These are phyloP conservation scores for Xylaria sp. DNA, from an alignment of 2,329 filamentous ascomycete species.

Conservation along the genomic window DNA sequence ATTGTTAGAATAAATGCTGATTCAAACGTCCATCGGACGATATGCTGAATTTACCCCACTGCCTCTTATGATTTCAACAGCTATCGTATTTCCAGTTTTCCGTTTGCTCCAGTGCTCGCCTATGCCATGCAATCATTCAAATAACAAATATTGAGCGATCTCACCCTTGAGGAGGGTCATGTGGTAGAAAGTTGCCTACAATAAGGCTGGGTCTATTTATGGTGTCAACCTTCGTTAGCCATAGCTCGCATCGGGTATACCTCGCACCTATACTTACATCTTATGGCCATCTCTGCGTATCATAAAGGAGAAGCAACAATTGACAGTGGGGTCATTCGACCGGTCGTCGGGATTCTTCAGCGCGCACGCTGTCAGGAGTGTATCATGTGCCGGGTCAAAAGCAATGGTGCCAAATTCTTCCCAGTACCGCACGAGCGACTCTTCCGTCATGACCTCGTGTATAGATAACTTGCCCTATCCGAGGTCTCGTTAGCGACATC, in stretches of 20 bases:
- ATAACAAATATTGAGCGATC: conserved; percentile 26
- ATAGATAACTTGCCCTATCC: conserved; percentile 86
- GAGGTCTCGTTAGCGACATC: conserved; percentile 18
- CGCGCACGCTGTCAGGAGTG: conserved; percentile 90
- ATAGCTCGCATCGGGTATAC: neutral
- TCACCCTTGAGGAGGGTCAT: conserved; percentile 63
- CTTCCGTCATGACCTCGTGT: conserved; percentile 94
- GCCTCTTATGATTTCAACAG: neutral
- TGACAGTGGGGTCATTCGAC: conserved; percentile 74
- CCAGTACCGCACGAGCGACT: conserved; percentile 96
- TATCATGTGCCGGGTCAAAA: conserved; percentile 92
- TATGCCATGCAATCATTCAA: neutral
- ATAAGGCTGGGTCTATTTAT: conserved; percentile 81
- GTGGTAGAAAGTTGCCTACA: conserved; percentile 94
- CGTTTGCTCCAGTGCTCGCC: neutral
- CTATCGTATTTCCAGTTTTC: neutral
- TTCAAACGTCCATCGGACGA: neutral
- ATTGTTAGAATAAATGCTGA: neutral
- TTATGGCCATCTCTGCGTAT: conserved; percentile 95
- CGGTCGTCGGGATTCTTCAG: conserved; percentile 80
- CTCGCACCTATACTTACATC: conserved; percentile 68
- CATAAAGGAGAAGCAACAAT: conserved; percentile 97
- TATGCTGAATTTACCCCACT: neutral
- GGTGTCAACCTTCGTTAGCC: conserved; percentile 41
- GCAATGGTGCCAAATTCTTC: conserved; percentile 98